Evolutionary conservation across 768 basidiomycete species (phyloP), one percentile per base, ranked within the genome.

Genomic region (Podaxis mareebaensis): DNA sequence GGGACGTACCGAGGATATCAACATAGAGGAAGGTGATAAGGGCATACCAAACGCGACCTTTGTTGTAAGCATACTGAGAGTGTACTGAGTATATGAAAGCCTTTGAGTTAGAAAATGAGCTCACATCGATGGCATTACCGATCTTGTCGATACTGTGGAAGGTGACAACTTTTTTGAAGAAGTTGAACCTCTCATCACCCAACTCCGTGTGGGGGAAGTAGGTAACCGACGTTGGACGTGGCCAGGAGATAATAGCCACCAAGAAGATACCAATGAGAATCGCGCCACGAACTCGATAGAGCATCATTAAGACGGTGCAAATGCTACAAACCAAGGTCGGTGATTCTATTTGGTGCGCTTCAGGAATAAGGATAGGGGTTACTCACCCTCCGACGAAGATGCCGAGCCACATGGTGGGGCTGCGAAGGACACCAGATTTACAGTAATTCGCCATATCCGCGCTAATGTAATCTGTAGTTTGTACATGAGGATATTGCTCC

Each of bases 11-110:
- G 69, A 92, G 82, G 66, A 93, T 91, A 74, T 92, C 91, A 68
- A 95, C 93, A 72, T 94, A 95, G 60, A 95, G 84, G 85, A 95
- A 93, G 0, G 93, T 95, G 71, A 93, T 77, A 28, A 95, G 80
- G 5, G 93, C 93, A 72, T 94, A 92, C 93, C 93, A 95, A 26
- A 93, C 89, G 39, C 77, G 83, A 53, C 91, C 91, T 63, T 88
- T 91, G 40, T 80, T 79, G 70, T 75, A 76, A 49, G 56, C 61
- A 65, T 28, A 71, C 56, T 59, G 53, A 11, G 53, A 66, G n/a
- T 72, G 52, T 65, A 56, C 40, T 62, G 17, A 12, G 36, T 56
- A 46, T 6, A 51, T 4, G 33, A 8, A 61, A 10, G 15, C 24
- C 12, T 49, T 33, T 38, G 46, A 28, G 11, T 49, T 30, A 24